Evolutionary conservation across 2,329 filamentous ascomycete genomes (phyloP).

Genomic region (Bisporella sp.): DNA sequence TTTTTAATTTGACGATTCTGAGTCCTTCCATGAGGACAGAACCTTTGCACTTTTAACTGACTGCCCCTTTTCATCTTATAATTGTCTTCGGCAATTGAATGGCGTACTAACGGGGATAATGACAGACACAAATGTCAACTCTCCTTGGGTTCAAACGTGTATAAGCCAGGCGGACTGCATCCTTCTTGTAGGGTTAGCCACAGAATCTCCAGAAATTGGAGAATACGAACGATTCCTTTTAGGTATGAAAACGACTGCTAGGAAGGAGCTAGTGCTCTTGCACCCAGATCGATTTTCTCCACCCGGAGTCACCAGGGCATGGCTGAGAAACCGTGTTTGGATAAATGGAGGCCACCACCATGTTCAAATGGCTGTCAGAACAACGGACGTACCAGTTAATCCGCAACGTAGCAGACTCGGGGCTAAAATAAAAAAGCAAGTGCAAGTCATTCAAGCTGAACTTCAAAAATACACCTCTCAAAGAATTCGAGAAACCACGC

Average conservation of each 20-base stretch:
- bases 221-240: constrained; percentile 96
- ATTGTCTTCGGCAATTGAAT: neutral
- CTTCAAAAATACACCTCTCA: constrained; percentile 97
- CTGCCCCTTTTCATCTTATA: constrained; percentile 3
- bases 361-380: constrained; percentile 87
- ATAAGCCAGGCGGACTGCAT: constrained; percentile 97
- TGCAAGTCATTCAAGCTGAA: constrained; percentile 91
- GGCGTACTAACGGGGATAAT: constrained; percentile 14
- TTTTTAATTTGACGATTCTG: constrained; percentile 9
- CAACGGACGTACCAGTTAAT: constrained; percentile 69
- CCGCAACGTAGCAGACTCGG: constrained; percentile 72
- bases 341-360: constrained; percentile 98
- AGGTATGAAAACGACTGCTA: constrained; percentile 93
- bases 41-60: constrained; percentile 55
- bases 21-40: constrained; percentile 22
- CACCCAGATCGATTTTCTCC: constrained; percentile 84
- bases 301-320: constrained; percentile 77
- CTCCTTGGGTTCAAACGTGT: constrained; percentile 97
- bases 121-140: constrained; percentile 87
- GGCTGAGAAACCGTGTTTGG: constrained; percentile 91
- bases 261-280: constrained; percentile 84
- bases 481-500: constrained; percentile 78
- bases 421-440: constrained; percentile 80
- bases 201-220: constrained; percentile 82
- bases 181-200: constrained; percentile 82